phyloP scores from a whole-genome alignment of 2,329 filamentous ascomycete genomes.

The Pleurostoma richardsiae region DNA sequence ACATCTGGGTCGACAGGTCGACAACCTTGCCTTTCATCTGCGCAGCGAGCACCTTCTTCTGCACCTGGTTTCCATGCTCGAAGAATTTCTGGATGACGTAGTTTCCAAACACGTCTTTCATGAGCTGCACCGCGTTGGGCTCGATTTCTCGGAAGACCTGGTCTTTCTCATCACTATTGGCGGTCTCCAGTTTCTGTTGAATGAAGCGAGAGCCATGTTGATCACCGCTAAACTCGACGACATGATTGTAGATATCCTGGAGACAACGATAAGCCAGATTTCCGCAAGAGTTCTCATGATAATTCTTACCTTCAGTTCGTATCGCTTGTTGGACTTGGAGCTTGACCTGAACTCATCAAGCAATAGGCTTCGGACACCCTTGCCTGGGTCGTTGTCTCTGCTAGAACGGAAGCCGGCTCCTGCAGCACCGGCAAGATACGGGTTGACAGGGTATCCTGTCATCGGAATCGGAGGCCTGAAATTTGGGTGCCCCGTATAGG shows the following conservation, averaged over 20 bases:
- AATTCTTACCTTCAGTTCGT: slow-evolving; percentile 65
- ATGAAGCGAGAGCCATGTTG: slow-evolving; percentile 96
- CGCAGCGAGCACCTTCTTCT: slow-evolving; percentile 81
- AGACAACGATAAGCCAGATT: slow-evolving; percentile 7
- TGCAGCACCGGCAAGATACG: slow-evolving; percentile 16
- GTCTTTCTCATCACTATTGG: slow-evolving; percentile 94
- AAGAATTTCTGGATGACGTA: slow-evolving; percentile 99
- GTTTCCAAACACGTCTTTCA: slow-evolving; percentile 96
- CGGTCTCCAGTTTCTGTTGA: slow-evolving; percentile 83
- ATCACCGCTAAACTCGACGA: slow-evolving; percentile 93
- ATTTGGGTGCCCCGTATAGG: slow-evolving; percentile 24
- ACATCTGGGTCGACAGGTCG: slow-evolving; percentile 78
- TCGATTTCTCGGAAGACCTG: slow-evolving; percentile 84
- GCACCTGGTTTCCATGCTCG: slow-evolving; percentile 87
- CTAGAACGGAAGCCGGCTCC: slow-evolving; percentile 27
- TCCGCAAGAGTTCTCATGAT: not conserved
- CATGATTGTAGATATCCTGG: slow-evolving; percentile 75
- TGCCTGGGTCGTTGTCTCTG: slow-evolving; percentile 53
- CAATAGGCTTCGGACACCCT: slow-evolving; percentile 63
- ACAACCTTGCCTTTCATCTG: slow-evolving; percentile 85
- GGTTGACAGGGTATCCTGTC: slow-evolving; percentile 23
- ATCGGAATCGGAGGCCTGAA: slow-evolving; percentile 28
- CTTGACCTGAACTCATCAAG: slow-evolving; percentile 77
- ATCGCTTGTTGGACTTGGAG: slow-evolving; percentile 66
- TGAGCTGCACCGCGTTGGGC: slow-evolving; percentile 77